Conservation (phyloP, 2,329 filamentous ascomycete genomes). For the Diplodia seriata region DNA sequence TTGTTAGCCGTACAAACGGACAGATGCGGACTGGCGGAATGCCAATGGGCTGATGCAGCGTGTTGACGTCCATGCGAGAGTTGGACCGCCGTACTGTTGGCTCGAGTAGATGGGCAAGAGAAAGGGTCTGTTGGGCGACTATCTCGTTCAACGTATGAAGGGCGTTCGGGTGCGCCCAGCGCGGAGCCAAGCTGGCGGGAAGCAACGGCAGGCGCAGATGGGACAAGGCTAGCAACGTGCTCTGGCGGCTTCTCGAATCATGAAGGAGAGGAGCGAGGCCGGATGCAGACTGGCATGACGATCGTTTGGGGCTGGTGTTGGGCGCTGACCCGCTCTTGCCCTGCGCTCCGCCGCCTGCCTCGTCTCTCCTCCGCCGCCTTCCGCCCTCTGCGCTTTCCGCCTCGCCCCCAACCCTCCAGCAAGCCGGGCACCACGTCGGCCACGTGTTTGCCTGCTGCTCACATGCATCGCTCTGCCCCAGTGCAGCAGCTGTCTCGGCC, state of each 20-base stretch:
- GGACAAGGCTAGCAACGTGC: not conserved
- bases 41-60: too few species aligned
- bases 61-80: too few species aligned
- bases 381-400: not conserved
- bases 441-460: not conserved
- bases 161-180: not conserved
- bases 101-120: not conserved
- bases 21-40: not conserved
- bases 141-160: too few species aligned
- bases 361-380: not conserved
- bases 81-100: too few species aligned
- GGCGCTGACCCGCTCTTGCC: not conserved
- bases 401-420: not conserved
- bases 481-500: too few species aligned
- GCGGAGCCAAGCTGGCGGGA: constrained; percentile 1
- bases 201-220: not conserved
- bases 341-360: not conserved
- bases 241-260: constrained; percentile 6
- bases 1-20: not conserved
- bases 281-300: not conserved
- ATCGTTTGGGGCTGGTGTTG: constrained; percentile 15
- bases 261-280: not conserved
- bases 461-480: not conserved
- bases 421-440: too few species aligned
- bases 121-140: not conserved